Conservation (phyloP, 164 flowering plant species). For the Aristolochia californica region DNA sequence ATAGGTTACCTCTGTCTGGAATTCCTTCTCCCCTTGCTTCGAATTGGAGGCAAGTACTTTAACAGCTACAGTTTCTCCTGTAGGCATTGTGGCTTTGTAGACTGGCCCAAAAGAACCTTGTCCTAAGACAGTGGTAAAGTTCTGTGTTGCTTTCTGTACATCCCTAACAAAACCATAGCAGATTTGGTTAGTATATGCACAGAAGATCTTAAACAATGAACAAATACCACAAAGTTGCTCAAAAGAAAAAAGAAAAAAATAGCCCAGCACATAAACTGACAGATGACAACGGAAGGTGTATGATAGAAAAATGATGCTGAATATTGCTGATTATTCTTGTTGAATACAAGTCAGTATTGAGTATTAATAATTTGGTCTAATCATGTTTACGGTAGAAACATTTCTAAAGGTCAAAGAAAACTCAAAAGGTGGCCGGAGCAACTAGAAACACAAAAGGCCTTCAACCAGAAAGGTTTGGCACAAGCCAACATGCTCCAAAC, state of each 20-base stretch:
- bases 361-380: background rate
- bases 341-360: background rate
- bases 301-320: background rate
- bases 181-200: background rate
- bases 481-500: too few species aligned
- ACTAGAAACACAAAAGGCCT: too few species aligned
- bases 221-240: background rate
- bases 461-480: too few species aligned
- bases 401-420: too few species aligned
- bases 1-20: conserved; percentile 75
- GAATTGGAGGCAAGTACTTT: conserved; percentile 87
- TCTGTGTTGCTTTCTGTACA: conserved; percentile 85
- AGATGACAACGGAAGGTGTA: background rate
- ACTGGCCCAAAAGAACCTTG: conserved; percentile 98
- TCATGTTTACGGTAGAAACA: too few species aligned
- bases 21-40: conserved; percentile 75
- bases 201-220: background rate
- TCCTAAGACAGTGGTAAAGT: conserved; percentile 80
- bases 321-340: background rate
- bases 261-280: too few species aligned
- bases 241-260: background rate
- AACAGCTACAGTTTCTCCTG: conserved; percentile 59
- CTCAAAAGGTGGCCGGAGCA: too few species aligned
- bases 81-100: conserved; percentile 69
- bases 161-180: conserved; percentile 42